Conservation (phyloP, 148 eudicot species). For the Nepenthes mirabilis region DNA sequence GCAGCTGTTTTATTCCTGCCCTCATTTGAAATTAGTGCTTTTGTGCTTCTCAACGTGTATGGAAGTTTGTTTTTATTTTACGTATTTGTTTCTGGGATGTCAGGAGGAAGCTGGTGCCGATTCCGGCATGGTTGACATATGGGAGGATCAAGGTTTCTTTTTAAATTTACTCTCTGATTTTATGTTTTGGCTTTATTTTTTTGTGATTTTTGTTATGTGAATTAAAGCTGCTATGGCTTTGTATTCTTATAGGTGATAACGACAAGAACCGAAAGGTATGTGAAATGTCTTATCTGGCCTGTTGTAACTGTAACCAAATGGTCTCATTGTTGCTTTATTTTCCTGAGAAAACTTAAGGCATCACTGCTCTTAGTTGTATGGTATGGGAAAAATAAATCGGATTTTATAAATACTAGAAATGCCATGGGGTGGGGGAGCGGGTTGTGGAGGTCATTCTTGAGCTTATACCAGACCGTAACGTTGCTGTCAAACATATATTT, state of each 20-base stretch:
- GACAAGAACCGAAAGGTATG: constrained; percentile 53
- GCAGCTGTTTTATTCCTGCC: neutral
- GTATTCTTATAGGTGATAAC: constrained; percentile 22
- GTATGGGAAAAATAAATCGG: too few species aligned
- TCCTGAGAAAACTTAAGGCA: too few species aligned
- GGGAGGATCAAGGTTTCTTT: constrained; percentile 40
- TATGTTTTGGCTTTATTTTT: neutral
- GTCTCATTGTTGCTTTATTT: too few species aligned
- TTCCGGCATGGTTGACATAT: constrained; percentile 48
- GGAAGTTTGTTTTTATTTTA: neutral
- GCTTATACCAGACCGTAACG: too few species aligned
- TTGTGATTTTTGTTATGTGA: neutral
- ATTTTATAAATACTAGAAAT: too few species aligned
- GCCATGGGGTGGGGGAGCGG: too few species aligned
- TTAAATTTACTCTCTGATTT: neutral
- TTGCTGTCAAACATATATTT: too few species aligned
- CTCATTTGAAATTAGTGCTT: neutral
- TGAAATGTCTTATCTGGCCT: neutral
- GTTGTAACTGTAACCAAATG: neutral
- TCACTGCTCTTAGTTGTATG: too few species aligned
- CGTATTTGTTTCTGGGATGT: constrained; percentile 1
- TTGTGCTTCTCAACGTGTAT: neutral
- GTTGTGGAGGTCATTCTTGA: too few species aligned
- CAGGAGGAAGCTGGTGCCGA: constrained; percentile 39
- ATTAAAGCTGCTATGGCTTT: neutral